A percentile compares a stretch with the other conserved stretches of the same genome.
phyloP scores from a whole-genome alignment of 108 stramenopile genomes.

The Skeletonema potamos region DNA sequence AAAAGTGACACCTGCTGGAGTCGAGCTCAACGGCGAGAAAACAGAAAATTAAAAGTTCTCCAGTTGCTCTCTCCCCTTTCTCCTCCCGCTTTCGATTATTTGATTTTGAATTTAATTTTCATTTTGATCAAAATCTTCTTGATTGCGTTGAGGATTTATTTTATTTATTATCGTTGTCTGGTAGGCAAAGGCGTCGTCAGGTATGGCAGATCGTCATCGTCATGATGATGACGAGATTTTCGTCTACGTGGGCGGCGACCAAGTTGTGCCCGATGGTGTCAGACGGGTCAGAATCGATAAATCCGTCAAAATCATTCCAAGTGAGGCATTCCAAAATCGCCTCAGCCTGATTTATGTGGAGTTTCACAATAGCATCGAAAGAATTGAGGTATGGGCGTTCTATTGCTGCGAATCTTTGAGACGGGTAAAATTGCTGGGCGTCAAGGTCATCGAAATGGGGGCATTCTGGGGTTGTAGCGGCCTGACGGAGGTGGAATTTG shows the following conservation, averaged over 20 bases:
- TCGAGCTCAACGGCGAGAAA: too few relatives aligned
- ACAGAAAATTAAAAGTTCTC: too few relatives aligned
- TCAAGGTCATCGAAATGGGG: background rate
- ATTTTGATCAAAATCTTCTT: too few relatives aligned
- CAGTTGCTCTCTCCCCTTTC: too few relatives aligned
- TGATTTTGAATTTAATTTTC: too few relatives aligned
- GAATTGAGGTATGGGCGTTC: background rate
- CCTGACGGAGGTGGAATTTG: background rate
- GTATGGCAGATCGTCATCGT: too few relatives aligned
- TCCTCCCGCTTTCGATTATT: too few relatives aligned
- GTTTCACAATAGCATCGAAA: background rate
- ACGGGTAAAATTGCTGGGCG: background rate
- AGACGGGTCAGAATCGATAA: background rate
- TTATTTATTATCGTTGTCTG: too few relatives aligned
- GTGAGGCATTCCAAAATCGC: too few relatives aligned
- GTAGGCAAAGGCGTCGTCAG: too few relatives aligned
- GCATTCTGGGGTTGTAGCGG: background rate
- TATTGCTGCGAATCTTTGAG: background rate
- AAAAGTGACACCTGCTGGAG: too few relatives aligned
- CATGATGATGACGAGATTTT: background rate
- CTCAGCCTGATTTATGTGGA: background rate
- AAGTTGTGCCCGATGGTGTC: background rate
- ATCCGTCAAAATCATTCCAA: background rate
- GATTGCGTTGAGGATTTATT: too few relatives aligned
- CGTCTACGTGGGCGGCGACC: background rate